Percentiles rank a stretch among this genome's conserved stretches.
Evolutionary conservation across 1,284 basidiomycete species (phyloP).

Genomic region (Athelia psychrophila): DNA sequence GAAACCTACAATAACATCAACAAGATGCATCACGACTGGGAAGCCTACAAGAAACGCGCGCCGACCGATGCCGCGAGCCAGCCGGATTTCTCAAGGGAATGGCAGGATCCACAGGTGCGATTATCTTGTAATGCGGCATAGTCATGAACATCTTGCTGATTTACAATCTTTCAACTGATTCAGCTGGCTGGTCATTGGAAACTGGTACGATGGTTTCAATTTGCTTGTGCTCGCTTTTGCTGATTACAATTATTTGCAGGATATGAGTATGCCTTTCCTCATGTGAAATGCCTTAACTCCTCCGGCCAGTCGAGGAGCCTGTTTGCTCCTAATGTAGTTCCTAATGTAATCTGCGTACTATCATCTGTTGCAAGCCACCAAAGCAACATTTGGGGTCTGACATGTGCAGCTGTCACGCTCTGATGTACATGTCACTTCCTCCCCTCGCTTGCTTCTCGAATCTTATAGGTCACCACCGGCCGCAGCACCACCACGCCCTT

Average conservation of each 20-base stretch:
- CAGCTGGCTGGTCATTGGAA: not conserved
- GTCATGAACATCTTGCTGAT: not conserved
- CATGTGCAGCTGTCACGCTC: too few species aligned
- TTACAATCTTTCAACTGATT: not conserved
- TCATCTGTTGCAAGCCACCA: too few species aligned
- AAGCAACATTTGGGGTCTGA: too few species aligned
- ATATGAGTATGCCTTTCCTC: not conserved
- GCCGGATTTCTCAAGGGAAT: not conserved
- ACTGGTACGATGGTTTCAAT: not conserved
- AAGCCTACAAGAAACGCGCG: not conserved
- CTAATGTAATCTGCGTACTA: too few species aligned
- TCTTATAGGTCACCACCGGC: slow-evolving; percentile 32
- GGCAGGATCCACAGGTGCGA: not conserved
- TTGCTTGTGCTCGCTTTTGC: not conserved
- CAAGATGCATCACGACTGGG: not conserved
- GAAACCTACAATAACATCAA: not conserved
- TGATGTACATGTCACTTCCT: slow-evolving; percentile 8
- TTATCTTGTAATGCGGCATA: not conserved
- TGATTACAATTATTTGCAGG: not conserved
- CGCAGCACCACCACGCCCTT: slow-evolving; percentile 25
- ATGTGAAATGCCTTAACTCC: too few species aligned
- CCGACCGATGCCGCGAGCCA: not conserved
- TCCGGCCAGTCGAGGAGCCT: too few species aligned
- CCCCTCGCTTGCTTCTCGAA: slow-evolving; percentile 15
- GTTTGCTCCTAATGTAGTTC: too few species aligned